Conservation (phyloP, 345 rosid species). For the Acer campestre region DNA sequence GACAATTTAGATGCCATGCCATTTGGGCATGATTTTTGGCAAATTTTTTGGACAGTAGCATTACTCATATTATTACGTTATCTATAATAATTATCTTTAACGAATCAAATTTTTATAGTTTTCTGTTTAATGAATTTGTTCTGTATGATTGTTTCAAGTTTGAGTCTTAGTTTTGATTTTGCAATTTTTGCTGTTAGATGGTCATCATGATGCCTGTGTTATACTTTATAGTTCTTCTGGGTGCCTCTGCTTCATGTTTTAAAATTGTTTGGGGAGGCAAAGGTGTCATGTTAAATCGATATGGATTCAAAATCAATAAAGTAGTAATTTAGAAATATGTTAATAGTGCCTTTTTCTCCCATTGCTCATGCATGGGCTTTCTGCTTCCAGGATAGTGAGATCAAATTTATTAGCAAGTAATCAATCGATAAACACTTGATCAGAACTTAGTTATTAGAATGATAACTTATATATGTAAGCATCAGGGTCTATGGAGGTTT, state of each 20-base stretch:
- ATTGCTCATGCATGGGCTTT: slow-evolving; percentile 1
- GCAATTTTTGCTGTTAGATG: not conserved
- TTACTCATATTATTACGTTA: not conserved
- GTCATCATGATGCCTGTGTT: not conserved
- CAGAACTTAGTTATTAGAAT: not conserved
- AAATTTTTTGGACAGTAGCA: too few species aligned
- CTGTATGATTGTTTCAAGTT: slow-evolving; percentile 1
- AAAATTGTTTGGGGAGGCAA: slow-evolving; percentile 2
- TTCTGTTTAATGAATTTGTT: slow-evolving; percentile 4
- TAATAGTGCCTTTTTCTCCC: not conserved
- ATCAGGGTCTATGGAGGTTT: not conserved
- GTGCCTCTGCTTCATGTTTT: not conserved
- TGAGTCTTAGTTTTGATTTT: not conserved
- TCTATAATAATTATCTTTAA: not conserved
- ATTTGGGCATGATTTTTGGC: too few species aligned
- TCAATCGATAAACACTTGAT: not conserved
- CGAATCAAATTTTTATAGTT: not conserved
- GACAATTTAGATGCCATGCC: too few species aligned
- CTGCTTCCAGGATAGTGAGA: not conserved
- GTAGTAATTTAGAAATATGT: not conserved
- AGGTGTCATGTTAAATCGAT: not conserved
- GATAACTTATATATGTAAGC: not conserved
- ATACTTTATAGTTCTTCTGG: not conserved
- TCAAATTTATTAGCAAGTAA: not conserved
- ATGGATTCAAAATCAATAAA: not conserved